A percentile compares a stretch with the other conserved stretches of the same genome.
Conservation (phyloP, 2,329 filamentous ascomycete species). For the Ceratocystiopsis brevicomis region DNA sequence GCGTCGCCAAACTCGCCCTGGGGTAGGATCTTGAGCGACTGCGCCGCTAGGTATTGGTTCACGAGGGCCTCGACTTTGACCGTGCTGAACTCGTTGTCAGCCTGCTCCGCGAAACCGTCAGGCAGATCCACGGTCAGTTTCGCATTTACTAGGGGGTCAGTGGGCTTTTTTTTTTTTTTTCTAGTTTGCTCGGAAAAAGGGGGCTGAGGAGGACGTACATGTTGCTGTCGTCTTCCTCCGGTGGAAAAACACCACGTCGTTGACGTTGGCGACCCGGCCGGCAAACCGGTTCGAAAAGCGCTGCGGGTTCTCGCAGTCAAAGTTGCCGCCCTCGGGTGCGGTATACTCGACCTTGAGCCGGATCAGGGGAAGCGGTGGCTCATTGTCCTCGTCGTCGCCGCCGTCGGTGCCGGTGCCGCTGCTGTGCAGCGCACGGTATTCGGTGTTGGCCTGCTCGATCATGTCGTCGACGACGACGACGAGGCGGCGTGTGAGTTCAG, state of each 20-base stretch:
- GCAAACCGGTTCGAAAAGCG: slow-evolving; percentile 86
- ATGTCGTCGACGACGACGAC: slow-evolving; percentile 66
- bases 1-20: slow-evolving; percentile 87
- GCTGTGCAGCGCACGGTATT: slow-evolving; percentile 63
- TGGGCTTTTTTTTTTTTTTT: too few species aligned
- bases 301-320: slow-evolving; percentile 87
- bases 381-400: slow-evolving; percentile 37
- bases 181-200: too few species aligned
- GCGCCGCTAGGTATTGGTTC: slow-evolving; percentile 66
- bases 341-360: slow-evolving; percentile 83
- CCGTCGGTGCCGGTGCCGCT: slow-evolving; percentile 35
- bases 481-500: slow-evolving; percentile 59
- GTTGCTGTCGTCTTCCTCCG: slow-evolving; percentile 53
- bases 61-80: slow-evolving; percentile 83
- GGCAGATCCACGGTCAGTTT: slow-evolving; percentile 38
- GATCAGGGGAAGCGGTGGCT: slow-evolving; percentile 61
- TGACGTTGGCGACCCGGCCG: slow-evolving; percentile 79
- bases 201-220: slow-evolving; percentile 9
- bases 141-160: slow-evolving; percentile 15
- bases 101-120: slow-evolving; percentile 15
- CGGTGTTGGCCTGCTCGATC: slow-evolving; percentile 63
- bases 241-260: slow-evolving; percentile 86
- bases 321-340: slow-evolving; percentile 65
- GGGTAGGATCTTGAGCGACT: slow-evolving; percentile 81
- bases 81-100: slow-evolving; percentile 41